phyloP scores from a whole-genome alignment of 805 yeast species.

The Cyberlindnera mrakii region DNA sequence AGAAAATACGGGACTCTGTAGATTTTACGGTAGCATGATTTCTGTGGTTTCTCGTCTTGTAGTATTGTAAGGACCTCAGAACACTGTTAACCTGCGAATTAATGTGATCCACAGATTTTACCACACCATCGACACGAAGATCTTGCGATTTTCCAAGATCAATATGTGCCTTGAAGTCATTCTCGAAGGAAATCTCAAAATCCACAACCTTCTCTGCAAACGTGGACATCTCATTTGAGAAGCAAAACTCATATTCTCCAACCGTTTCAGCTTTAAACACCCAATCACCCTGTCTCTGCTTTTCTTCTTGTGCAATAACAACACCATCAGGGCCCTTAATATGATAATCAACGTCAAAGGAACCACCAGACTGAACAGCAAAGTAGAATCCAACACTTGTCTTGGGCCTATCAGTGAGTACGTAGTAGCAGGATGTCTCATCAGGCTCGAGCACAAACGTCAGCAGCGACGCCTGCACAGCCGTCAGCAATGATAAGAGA shows the following conservation, averaged over 20 bases:
- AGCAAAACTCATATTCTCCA: conserved; percentile 65
- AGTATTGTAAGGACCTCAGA: conserved; percentile 63
- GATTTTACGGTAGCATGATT: conserved; percentile 82
- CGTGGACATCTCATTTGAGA: conserved; percentile 56
- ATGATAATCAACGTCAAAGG: conserved; percentile 59
- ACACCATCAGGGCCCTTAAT: conserved; percentile 52
- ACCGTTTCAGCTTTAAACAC: conserved; percentile 45
- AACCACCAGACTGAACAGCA: conserved; percentile 60
- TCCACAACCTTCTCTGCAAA: conserved; percentile 71
- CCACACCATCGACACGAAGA: conserved; percentile 39
- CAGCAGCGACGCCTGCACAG: conserved; percentile 44
- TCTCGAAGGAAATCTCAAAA: conserved; percentile 52
- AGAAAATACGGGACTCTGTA: conserved; percentile 75
- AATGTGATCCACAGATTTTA: conserved; percentile 45
- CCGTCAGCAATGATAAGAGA: conserved; percentile 1
- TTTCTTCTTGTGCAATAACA: conserved; percentile 40
- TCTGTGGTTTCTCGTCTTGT: conserved; percentile 85
- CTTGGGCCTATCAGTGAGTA: conserved; percentile 53
- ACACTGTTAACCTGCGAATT: conserved; percentile 55
- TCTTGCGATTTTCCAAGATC: conserved; percentile 34
- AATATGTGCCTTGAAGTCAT: conserved; percentile 27
- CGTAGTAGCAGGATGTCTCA: conserved; percentile 66
- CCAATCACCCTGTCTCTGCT: conserved; percentile 60
- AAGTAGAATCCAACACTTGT: conserved; percentile 68
- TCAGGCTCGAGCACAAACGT: conserved; percentile 74